Conservation (phyloP, 441 rosid genomes). For the Bruguiera hainesii region DNA sequence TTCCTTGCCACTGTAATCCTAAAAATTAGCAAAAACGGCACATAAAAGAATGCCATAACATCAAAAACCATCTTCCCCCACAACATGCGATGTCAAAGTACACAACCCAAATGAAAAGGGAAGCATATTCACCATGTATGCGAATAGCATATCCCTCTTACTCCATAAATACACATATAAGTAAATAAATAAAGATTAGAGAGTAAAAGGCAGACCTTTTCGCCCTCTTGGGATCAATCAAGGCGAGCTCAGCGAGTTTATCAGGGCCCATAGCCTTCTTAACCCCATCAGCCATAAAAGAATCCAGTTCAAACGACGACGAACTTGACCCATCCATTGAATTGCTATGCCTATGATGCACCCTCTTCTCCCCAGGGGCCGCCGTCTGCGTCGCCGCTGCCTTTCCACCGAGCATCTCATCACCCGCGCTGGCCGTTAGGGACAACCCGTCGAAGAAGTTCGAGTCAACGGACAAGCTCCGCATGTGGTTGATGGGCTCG, state of each 20-base stretch:
- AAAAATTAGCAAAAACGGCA: not conserved
- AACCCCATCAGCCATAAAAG: slow-evolving; percentile 45
- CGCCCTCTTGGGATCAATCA: slow-evolving; percentile 94
- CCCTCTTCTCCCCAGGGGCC: slow-evolving; percentile 40
- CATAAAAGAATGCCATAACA: slow-evolving; percentile 3
- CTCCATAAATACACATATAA: too few relatives aligned
- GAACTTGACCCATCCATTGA: slow-evolving; percentile 74
- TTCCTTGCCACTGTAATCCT: not conserved
- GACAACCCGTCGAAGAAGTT: slow-evolving; percentile 67
- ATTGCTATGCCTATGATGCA: slow-evolving; percentile 64
- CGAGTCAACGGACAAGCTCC: slow-evolving; percentile 92
- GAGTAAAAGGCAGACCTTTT: slow-evolving; percentile 50
- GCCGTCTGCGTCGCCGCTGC: slow-evolving; percentile 33
- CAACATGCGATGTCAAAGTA: slow-evolving; percentile 44
- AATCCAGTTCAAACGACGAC: slow-evolving; percentile 52
- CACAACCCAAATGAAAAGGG: slow-evolving; percentile 40
- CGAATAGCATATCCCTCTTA: too few relatives aligned
- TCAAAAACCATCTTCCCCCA: slow-evolving; percentile 82
- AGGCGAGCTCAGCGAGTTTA: slow-evolving; percentile 78
- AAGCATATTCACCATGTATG: too few relatives aligned
- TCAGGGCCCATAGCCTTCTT: slow-evolving; percentile 88
- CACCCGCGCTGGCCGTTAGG: slow-evolving; percentile 22
- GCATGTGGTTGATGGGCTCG: slow-evolving; percentile 51
- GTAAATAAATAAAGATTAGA: too few relatives aligned
- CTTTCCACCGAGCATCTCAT: slow-evolving; percentile 35